phyloP scores from a whole-genome alignment of 2,329 filamentous ascomycete species.

The Acephala macrosclerotiorum region DNA sequence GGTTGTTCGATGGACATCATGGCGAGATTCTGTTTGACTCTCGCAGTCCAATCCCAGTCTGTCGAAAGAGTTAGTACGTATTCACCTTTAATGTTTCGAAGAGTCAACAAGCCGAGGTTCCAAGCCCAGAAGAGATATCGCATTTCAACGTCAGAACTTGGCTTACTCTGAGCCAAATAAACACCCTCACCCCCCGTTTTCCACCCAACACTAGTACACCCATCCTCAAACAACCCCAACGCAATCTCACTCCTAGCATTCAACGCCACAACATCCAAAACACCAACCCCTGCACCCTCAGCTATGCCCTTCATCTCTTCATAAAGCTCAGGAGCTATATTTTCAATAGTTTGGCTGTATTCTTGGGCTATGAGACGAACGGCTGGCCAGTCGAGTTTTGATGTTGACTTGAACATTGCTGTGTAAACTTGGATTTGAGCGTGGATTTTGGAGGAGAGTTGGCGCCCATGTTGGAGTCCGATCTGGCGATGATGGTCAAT shows the following conservation, averaged over 20 bases:
- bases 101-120: too few species aligned
- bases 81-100: too few species aligned
- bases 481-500: slow-evolving; percentile 1
- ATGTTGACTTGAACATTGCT: slow-evolving; percentile 43
- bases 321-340: slow-evolving; percentile 33
- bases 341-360: slow-evolving; percentile 20
- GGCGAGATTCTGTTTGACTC: slow-evolving; percentile 30
- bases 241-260: slow-evolving; percentile 60
- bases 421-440: slow-evolving; percentile 46
- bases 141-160: too few species aligned
- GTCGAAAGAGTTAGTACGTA: slow-evolving; percentile 32
- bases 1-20: slow-evolving; percentile 29
- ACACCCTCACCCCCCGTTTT: slow-evolving; percentile 38
- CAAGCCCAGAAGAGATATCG: too few species aligned
- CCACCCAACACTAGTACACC: slow-evolving; percentile 56
- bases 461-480: slow-evolving; percentile 19
- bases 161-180: too few species aligned
- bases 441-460: slow-evolving; percentile 38
- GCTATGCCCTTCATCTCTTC: slow-evolving; percentile 53
- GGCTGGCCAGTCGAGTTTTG: slow-evolving; percentile 43
- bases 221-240: slow-evolving; percentile 56
- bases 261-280: slow-evolving; percentile 55
- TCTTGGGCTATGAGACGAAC: slow-evolving; percentile 24
- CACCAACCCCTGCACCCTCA: slow-evolving; percentile 47
- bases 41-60: slow-evolving; percentile 39